A percentile compares a stretch with the other conserved stretches of the same genome.
Evolutionary conservation across 257 asterid genomes (phyloP).

Genomic region (Lycium ferocissimum): DNA sequence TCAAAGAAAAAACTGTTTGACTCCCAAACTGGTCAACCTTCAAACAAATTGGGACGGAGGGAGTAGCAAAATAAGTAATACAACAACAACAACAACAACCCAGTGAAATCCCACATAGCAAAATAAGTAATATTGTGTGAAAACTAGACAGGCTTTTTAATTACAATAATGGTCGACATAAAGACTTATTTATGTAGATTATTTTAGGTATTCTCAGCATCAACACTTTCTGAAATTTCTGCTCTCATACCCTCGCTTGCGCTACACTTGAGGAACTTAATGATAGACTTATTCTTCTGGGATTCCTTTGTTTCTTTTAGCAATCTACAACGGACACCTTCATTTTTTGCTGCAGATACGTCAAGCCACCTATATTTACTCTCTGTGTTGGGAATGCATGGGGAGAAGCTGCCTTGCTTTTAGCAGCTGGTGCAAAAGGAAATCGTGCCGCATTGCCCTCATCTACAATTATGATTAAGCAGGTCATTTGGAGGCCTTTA

Average conservation of each 20-base stretch:
- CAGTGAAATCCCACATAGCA: no score
- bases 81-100: no score
- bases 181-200: background rate
- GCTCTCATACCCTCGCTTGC: background rate
- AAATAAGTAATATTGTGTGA: background rate
- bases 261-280: constrained; percentile 14
- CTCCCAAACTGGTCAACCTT: no score
- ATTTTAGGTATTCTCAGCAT: background rate
- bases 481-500: constrained; percentile 50
- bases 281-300: background rate
- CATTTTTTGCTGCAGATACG: constrained; percentile 54
- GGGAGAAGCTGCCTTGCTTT: constrained; percentile 98
- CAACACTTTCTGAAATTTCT: background rate
- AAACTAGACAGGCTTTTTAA: background rate
- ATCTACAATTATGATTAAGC: constrained; percentile 92
- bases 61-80: background rate
- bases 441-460: constrained; percentile 96
- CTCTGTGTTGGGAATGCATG: constrained; percentile 98
- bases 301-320: background rate
- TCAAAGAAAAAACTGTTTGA: no score
- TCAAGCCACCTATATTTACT: constrained; percentile 89
- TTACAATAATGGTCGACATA: background rate
- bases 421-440: constrained; percentile 98
- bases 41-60: no score
- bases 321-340: background rate